Base-by-base conservation (phyloP, 2,329 filamentous ascomycete species). In the Botrytis hyacinthi region DNA sequence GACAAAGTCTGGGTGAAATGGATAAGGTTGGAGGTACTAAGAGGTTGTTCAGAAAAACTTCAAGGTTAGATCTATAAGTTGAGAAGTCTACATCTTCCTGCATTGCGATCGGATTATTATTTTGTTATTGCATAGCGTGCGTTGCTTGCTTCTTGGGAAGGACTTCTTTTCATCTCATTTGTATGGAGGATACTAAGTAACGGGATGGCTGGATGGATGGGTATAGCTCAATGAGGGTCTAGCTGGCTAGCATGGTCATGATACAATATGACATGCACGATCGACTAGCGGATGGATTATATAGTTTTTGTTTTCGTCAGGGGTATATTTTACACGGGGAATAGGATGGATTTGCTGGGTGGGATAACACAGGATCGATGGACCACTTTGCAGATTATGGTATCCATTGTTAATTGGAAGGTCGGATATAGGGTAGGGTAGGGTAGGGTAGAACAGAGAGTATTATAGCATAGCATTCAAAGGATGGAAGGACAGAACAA, bases 1-100 rank as follows among this genome's bases (percentile, higher is more conserved):
- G 73, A 59, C 73, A 74, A 5, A 77, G 76, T 70, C 92, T 94
- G 81, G 91, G 90, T 32, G 91, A 93, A 76, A 82, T 94, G 77
- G 91, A 91, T 62, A 93, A 88, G 80, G 89, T 91, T 8, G 92
- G 92, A 3, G 88, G 87, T 12, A 94, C 92, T 26, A 92, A 92
- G 83, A 87, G 93, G 77, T 81, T 95, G 69, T 93, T 92, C 74
- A 77, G 76, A 59, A 78, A 78, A 59, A 51, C 26, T 14, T 67
- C 48, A 16, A 72, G 32, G 62, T 60, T 72, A 29, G 70, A 72
- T 22, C 26, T 68, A 1, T 72, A n/a, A 51, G 60, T 42, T 3
- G 9, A 16, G 20, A n/a, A n/a, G 32, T 32, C 26, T 16, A 14
- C 14, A 22, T n/a, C n/a, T 68, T 29, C 40, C 26, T 68, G 35